phyloP scores from a whole-genome alignment of 108 stramenopile genomes.

The Aurantiochytrium sp. region DNA sequence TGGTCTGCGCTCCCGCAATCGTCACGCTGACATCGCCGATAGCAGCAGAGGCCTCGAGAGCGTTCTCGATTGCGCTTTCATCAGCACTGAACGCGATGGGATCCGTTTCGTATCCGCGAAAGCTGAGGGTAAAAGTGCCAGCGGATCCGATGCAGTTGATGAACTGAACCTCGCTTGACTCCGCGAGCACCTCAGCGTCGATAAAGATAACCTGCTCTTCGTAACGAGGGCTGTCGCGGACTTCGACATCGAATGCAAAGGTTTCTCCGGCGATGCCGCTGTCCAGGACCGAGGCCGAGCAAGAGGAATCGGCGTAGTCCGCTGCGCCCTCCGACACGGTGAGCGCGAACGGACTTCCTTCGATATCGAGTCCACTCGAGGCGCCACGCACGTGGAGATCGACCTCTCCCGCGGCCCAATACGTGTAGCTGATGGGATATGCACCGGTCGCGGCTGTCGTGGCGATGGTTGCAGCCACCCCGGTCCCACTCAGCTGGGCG shows the following conservation, averaged over 20 bases:
- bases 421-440: constrained; percentile 66
- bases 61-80: constrained; percentile 55
- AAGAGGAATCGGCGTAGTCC: constrained; percentile 58
- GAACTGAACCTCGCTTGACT: background rate
- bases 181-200: background rate
- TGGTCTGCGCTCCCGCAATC: background rate
- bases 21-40: constrained; percentile 64
- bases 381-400: constrained; percentile 50
- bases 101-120: constrained; percentile 59
- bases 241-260: constrained; percentile 54
- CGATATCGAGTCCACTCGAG: constrained; percentile 47
- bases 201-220: constrained; percentile 62
- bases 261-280: constrained; percentile 64
- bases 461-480: background rate
- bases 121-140: constrained; percentile 63
- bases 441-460: constrained; percentile 43
- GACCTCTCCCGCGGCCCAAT: constrained; percentile 63
- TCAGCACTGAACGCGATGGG: constrained; percentile 71
- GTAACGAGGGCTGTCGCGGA: constrained; percentile 54
- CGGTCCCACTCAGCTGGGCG: background rate
- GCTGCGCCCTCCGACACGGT: constrained; percentile 50
- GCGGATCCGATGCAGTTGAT: background rate
- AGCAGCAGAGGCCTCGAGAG: constrained; percentile 66
- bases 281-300: constrained; percentile 47
- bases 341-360: constrained; percentile 59